Evolutionary conservation across 2,329 filamentous ascomycete species (phyloP).

Genomic region (Orbilia quercus): DNA sequence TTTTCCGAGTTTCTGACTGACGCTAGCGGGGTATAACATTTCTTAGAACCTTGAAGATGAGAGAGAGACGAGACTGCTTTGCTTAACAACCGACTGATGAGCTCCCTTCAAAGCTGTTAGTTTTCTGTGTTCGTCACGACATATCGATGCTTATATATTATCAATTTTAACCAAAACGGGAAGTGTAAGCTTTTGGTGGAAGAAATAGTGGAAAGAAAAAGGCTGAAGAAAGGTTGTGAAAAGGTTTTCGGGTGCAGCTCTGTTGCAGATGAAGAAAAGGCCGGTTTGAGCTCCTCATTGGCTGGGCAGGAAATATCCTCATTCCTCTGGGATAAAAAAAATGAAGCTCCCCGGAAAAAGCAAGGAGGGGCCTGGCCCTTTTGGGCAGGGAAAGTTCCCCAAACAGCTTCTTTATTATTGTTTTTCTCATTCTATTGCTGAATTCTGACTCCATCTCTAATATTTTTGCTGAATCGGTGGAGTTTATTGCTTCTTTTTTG

Average conservation of each 20-base stretch:
- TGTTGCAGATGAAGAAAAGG: conserved; percentile 52
- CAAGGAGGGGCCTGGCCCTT: conserved; percentile 20
- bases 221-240: conserved; percentile 49
- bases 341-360: conserved; percentile 49
- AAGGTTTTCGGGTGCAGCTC: conserved; percentile 54
- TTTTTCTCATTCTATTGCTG: too few species aligned
- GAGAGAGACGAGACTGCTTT: too few species aligned
- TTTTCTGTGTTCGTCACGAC: conserved; percentile 28
- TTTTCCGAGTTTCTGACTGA: conserved; percentile 31
- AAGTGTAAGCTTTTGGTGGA: conserved; percentile 48
- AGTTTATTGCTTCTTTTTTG: too few species aligned
- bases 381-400: conserved; percentile 11
- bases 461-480: too few species aligned
- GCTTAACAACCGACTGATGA: conserved; percentile 35
- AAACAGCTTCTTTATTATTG: conserved; percentile 27
- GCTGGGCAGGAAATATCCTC: conserved; percentile 37
- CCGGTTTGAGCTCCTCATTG: conserved; percentile 49
- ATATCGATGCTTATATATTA: conserved; percentile 1
- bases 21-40: conserved; percentile 20
- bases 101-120: conserved; percentile 26
- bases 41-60: conserved; percentile 2
- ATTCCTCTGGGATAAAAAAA: conserved; percentile 46
- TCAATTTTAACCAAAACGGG: conserved; percentile 42
- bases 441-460: too few species aligned
- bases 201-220: conserved; percentile 42